Percentiles rank a stretch among this genome's conserved stretches.
Evolutionary conservation across 257 asterid genomes (phyloP).

Genomic region (Osmanthus fragrans): DNA sequence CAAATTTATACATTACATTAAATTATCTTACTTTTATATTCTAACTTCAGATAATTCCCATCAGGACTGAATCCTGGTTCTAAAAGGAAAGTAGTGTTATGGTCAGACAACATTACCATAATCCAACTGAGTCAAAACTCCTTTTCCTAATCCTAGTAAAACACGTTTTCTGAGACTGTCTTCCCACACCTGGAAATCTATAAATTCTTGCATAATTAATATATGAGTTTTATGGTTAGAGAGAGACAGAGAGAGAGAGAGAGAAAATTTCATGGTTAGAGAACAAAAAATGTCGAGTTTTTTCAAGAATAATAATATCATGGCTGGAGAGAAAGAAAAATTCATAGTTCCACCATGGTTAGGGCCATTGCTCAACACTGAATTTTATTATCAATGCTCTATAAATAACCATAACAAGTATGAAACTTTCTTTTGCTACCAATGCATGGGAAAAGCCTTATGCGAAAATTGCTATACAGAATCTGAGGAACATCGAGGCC

Average conservation of each 20-base stretch:
- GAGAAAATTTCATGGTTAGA: too few species aligned
- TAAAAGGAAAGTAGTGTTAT: neutral
- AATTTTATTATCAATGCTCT: neutral
- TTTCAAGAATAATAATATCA: neutral
- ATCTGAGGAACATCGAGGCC: neutral
- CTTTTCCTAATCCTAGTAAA: neutral
- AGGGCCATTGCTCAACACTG: neutral
- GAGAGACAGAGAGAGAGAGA: too few species aligned
- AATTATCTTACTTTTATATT: neutral
- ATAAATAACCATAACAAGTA: neutral
- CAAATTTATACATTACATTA: too few species aligned
- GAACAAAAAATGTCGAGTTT: neutral
- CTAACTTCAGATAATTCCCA: neutral
- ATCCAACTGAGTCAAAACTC: neutral
- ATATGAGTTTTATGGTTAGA: neutral
- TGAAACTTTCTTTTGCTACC: neutral
- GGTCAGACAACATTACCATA: neutral
- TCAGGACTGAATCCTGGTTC: neutral
- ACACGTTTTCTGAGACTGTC: neutral
- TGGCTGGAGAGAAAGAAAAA: neutral
- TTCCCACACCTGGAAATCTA: neutral
- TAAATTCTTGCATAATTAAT: neutral
- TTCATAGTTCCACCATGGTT: neutral
- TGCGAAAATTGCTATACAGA: neutral
- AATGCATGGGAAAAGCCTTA: neutral